A percentile compares a stretch with the other conserved stretches of the same genome.
Evolutionary conservation across 768 basidiomycete species (phyloP).

Genomic region (Macrolepiota dolichaula): DNA sequence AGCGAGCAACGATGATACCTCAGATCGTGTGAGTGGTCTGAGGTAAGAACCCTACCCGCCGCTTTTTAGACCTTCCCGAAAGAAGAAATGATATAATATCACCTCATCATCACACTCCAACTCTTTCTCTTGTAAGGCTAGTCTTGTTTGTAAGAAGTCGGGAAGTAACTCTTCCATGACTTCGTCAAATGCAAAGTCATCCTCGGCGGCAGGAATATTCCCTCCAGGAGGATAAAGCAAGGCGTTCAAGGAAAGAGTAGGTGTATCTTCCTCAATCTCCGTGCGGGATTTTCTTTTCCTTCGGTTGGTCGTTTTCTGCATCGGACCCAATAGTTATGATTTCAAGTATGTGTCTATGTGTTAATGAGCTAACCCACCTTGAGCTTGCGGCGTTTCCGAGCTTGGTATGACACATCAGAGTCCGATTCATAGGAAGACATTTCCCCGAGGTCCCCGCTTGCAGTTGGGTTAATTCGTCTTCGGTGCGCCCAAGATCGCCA

Average conservation of each 20-base stretch:
- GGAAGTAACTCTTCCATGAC: conserved; percentile 26
- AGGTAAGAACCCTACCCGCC: conserved; percentile 28
- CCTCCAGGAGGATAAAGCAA: conserved; percentile 20
- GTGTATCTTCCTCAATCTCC: neutral
- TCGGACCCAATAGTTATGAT: neutral
- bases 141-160: conserved; percentile 24
- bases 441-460: neutral
- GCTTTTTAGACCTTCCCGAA: conserved; percentile 2
- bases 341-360: neutral
- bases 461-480: neutral
- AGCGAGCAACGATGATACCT: conserved; percentile 32
- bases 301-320: neutral
- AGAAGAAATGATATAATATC: conserved; percentile 11
- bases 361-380: neutral
- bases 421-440: conserved; percentile 7
- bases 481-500: neutral
- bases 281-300: neutral
- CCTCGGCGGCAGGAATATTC: conserved; percentile 11
- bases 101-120: conserved; percentile 22
- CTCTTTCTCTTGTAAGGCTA: conserved; percentile 15
- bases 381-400: conserved; percentile 6
- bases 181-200: conserved; percentile 26
- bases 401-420: neutral
- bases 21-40: conserved; percentile 40
- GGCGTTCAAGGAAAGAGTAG: conserved; percentile 10